Evolutionary conservation across 805 yeast species (phyloP), one percentile per base, ranked within the genome.

Genomic region (Torulaspora maleeae): DNA sequence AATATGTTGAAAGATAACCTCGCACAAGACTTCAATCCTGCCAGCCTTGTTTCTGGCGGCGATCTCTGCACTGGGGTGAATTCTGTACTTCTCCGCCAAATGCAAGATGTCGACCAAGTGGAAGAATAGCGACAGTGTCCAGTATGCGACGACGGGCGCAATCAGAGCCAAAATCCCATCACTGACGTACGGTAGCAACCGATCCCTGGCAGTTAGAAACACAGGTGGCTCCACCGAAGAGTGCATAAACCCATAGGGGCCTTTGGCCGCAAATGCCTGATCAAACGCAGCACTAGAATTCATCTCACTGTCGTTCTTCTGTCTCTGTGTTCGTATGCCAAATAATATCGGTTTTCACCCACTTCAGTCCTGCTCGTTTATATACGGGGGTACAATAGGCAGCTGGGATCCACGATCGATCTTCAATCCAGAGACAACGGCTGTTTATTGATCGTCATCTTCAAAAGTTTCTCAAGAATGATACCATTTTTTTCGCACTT

Each of bases 31-130:
- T 37, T 83, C 85, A 4, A 58, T 41, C 44, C 80, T 67, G 0
- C 86, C 60, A 5, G 87, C 96, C 60, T 79, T 86, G 65, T 93
- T 93, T 53, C 93, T 77, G 41, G 76, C 62, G 27, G 72, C 57
- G 45, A 88, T 87, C 63, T 91, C 98, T 55, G 84, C 95, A 30
- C 90, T 81, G 16, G 98, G 90, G 64, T 93, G 99, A 42, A 93
- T 88, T 54, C 98, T 75, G 68, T 86, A 88, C 61, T 76, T 71
- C 58, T 86, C 96, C 36, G 90, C 87, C 52, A 88, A 69, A 60
- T 86, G 78, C 54, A 75, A 78, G 35, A 75, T 75, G 64, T 93
- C 98, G 41, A 90, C 68, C 7, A 83, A 49, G 60, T 83, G 88
- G 75, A 86, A 93, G 50, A 86, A 66, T 22, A 77, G 59, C 3